Conservation (phyloP, 176 grass and related monocot genomes). For the Pontederia crassipes region DNA sequence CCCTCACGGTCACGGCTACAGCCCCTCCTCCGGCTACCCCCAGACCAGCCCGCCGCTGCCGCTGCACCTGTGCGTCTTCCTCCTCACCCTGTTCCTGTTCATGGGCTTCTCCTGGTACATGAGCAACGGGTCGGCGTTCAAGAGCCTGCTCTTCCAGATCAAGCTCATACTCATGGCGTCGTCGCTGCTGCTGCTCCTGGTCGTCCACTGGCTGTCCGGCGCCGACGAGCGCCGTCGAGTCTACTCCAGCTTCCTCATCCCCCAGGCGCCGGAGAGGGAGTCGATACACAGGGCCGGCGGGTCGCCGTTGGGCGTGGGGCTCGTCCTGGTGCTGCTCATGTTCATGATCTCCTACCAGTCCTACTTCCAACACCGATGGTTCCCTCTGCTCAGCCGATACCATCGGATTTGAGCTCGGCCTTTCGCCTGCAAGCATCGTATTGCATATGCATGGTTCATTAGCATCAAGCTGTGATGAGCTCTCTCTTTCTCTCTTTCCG, state of each 20-base stretch:
- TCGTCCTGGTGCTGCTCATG: constrained; percentile 58
- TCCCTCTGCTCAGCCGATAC: constrained; percentile 48
- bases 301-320: constrained; percentile 76
- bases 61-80: constrained; percentile 6
- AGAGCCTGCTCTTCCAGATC: constrained; percentile 3
- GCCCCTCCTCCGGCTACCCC: neutral
- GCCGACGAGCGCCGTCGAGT: constrained; percentile 18
- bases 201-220: constrained; percentile 53
- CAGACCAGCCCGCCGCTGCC: neutral
- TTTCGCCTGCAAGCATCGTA: too few relatives aligned
- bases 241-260: constrained; percentile 20
- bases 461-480: too few relatives aligned
- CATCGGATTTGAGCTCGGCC: too few relatives aligned
- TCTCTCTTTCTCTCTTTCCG: too few relatives aligned
- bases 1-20: neutral
- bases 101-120: constrained; percentile 10
- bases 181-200: constrained; percentile 40
- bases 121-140: neutral
- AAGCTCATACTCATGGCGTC: constrained; percentile 8
- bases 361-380: constrained; percentile 69
- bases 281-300: constrained; percentile 22
- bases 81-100: constrained; percentile 1
- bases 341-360: constrained; percentile 93
- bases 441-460: too few relatives aligned
- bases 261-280: constrained; percentile 29